Base-by-base conservation (phyloP, 2,329 filamentous ascomycete genomes). In the Chrysoporthe austroafricana region DNA sequence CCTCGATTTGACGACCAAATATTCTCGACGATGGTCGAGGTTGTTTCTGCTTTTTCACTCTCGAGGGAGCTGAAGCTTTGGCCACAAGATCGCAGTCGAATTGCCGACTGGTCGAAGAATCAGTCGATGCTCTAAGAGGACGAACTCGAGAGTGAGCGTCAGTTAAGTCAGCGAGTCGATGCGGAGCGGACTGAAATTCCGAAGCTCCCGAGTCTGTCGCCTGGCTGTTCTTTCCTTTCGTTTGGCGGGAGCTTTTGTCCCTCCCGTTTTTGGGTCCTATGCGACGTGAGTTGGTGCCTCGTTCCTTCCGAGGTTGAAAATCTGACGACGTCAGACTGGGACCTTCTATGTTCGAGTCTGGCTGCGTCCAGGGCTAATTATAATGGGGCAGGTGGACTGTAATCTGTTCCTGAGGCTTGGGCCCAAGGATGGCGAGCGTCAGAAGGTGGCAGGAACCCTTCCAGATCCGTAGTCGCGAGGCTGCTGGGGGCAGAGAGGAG, bases 241-340 rank as follows among this genome's bases (percentile, higher is more conserved):
- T 67, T 56, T 46, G 34, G 50, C 43, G 21, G 56, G 64, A 26
- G 13, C 44, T 61, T 67, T 61, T 46, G 64, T 52, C 56, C n/a
- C 61, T 67, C 26, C 61, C 32, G 61, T 58, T 54, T 26, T 39
- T 18, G 60, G 56, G 36, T 52, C 39, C 44, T 36, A 8, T 36
- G 56, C 46, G 21, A 54, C 18, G 60, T 63, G 42, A 50, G 48
- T 63, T 60, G 67, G 60, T 52, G 21, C 44, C 46, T 36, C 5
- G 54, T 63, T 69, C 60, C 64, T 48, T 63, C 48, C 54, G 26
- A 63, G 56, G 39, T 63, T 54, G 14, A 16, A 39, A 18, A 39
- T 26, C 48, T 50, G 36, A 58, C 36, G 44, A 39, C 36, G 18
- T 34, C 63, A 61, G 43, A 34, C 26, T 6, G 52, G 58, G 18